These are phyloP conservation scores for Hawksworthiomyces lignivorus DNA, from an alignment of 2,329 filamentous ascomycete species.

Conservation along the genomic window DNA sequence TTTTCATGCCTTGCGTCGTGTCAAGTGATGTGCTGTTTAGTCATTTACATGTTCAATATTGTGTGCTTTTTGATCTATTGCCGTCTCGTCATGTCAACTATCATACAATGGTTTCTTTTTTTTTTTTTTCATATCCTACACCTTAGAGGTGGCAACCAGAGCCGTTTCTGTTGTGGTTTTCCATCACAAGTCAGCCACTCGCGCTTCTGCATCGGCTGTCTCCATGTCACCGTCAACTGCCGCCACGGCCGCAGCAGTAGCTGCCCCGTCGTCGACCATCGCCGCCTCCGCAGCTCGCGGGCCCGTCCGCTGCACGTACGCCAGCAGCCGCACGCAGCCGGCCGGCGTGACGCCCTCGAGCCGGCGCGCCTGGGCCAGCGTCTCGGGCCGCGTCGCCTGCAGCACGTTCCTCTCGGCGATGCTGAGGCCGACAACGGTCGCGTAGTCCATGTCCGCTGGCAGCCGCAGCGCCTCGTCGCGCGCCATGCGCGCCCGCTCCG, in stretches of 20 bases:
- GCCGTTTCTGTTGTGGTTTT: too few relatives aligned
- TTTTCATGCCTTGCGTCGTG: too few relatives aligned
- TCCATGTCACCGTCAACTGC: conserved; percentile 28
- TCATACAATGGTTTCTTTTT: too few relatives aligned
- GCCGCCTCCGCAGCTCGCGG: neutral
- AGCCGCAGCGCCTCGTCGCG: conserved; percentile 70
- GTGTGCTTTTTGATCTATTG: too few relatives aligned
- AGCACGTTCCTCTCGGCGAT: conserved; percentile 70
- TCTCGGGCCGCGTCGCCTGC: conserved; percentile 66
- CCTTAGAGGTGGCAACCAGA: too few relatives aligned
- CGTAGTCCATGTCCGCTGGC: conserved; percentile 70
- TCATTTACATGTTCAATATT: too few relatives aligned
- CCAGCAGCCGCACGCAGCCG: conserved; percentile 53
- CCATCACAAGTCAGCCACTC: conserved; percentile 27
- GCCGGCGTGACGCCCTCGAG: conserved; percentile 71
- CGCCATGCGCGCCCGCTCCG: conserved; percentile 57
- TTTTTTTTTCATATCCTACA: too few relatives aligned
- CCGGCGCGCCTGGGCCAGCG: conserved; percentile 76
- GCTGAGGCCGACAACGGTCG: conserved; percentile 63
- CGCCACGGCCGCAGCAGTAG: conserved; percentile 2
- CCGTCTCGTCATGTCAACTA: too few relatives aligned
- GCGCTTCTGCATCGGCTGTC: conserved; percentile 31
- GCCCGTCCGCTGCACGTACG: conserved; percentile 43
- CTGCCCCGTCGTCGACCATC: conserved; percentile 5
- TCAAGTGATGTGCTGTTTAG: too few relatives aligned